These are phyloP conservation scores for Amniculicola lignicola DNA, from an alignment of 495 filamentous ascomycete species.

Conservation along the genomic window DNA sequence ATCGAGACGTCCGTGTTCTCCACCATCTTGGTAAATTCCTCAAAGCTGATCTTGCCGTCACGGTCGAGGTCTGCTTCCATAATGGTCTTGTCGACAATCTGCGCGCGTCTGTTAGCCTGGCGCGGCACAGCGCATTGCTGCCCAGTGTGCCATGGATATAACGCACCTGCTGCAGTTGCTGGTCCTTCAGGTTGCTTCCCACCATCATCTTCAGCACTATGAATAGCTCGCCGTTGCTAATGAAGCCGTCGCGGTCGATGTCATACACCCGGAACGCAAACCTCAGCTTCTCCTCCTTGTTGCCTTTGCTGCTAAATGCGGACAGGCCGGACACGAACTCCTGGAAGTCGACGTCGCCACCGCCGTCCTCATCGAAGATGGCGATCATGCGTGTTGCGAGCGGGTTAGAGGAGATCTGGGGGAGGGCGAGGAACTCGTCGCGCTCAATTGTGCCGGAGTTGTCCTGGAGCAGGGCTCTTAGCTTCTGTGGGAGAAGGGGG, in stretches of 20 bases:
- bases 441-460: slow-evolving; percentile 97
- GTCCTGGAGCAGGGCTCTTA: slow-evolving; percentile 75
- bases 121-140: not conserved
- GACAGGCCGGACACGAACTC: slow-evolving; percentile 96
- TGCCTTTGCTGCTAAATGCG: slow-evolving; percentile 95
- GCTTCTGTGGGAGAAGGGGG: too few species aligned
- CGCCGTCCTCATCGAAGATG: slow-evolving; percentile 98
- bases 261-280: slow-evolving; percentile 99
- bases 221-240: slow-evolving; percentile 97
- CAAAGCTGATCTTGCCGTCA: slow-evolving; percentile 98
- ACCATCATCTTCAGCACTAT: slow-evolving; percentile 99
- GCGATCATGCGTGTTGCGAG: slow-evolving; percentile 97
- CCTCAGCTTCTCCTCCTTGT: slow-evolving; percentile 96
- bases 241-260: slow-evolving; percentile 97
- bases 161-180: slow-evolving; percentile 84
- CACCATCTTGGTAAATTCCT: slow-evolving; percentile 98
- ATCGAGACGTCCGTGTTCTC: slow-evolving; percentile 95
- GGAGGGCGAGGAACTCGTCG: slow-evolving; percentile 94
- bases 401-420: slow-evolving; percentile 96
- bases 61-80: slow-evolving; percentile 97
- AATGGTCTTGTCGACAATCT: slow-evolving; percentile 98
- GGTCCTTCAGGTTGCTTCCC: slow-evolving; percentile 97
- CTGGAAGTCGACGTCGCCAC: slow-evolving; percentile 97
- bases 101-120: slow-evolving; percentile 3
- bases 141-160: not conserved